phyloP scores from a whole-genome alignment of 129 eudicot species.

The Scalesia atractyloides region DNA sequence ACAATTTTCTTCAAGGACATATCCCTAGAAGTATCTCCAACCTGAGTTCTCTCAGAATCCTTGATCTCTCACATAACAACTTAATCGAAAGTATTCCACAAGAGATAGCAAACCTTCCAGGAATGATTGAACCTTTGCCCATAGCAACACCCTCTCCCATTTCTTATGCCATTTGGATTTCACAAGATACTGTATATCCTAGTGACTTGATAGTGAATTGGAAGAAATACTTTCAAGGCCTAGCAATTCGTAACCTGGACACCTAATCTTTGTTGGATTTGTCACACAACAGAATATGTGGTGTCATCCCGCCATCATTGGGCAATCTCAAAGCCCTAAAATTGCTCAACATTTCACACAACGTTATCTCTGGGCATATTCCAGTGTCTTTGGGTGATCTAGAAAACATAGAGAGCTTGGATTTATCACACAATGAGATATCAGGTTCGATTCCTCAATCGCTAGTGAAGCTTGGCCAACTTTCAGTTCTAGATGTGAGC shows the following conservation, averaged over 20 bases:
- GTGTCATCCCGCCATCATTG: constrained; percentile 42
- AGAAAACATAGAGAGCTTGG: constrained; percentile 46
- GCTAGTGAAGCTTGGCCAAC: constrained; percentile 32
- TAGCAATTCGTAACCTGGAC: constrained; percentile 34
- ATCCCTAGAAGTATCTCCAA: constrained; percentile 38
- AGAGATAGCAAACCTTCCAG: constrained; percentile 26
- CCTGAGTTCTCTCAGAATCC: constrained; percentile 44
- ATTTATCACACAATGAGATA: constrained; percentile 41
- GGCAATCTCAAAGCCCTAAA: constrained; percentile 49
- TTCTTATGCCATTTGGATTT: constrained; percentile 29
- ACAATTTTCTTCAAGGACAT: constrained; percentile 48
- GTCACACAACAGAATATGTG: constrained; percentile 43
- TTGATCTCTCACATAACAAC: constrained; percentile 53
- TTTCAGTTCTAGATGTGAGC: constrained; percentile 45
- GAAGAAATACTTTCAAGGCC: constrained; percentile 45
- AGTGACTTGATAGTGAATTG: constrained; percentile 55
- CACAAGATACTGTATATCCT: too few species aligned
- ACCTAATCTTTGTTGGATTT: constrained; percentile 54
- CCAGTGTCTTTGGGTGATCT: constrained; percentile 43
- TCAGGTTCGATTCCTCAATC: constrained; percentile 49
- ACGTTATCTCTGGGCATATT: constrained; percentile 39
- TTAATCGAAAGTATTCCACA: constrained; percentile 40
- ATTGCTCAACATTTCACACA: constrained; percentile 47
- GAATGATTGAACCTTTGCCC: constrained; percentile 41
- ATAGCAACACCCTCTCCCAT: constrained; percentile 13